Evolutionary conservation across 2,329 filamentous ascomycete species (phyloP), one percentile per base, ranked within the genome.

Genomic region (Chrysoporthe austroafricana): DNA sequence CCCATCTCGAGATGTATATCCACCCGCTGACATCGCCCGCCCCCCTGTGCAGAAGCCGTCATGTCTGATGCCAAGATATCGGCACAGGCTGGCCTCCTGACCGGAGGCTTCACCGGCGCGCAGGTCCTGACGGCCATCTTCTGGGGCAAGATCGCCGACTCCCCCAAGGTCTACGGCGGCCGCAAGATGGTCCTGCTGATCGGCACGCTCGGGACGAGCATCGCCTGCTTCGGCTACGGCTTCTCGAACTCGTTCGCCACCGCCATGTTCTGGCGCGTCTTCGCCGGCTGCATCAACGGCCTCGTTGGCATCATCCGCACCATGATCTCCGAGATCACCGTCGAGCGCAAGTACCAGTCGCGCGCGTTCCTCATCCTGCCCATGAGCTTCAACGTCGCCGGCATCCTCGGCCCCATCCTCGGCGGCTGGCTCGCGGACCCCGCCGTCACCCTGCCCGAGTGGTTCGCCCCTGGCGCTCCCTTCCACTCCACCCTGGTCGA

Each of bases 71-170:
- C 82, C 34, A 77, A 80, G 59, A 90, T 93, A 66, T 87, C 91
- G 0, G 84, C 84, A 5, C 90, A 92, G 74, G 90, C 89, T 0
- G 91, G 91, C 36, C 80, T 93, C 26, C 79, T 93, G 36, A 88
- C 91, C 66, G 91, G 88, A 18, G 87, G 88, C 36, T 94, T 93
- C 74, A 91, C 91, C 0, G 88, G 88, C 5, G 89, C 90, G 0
- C 91, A 94, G 73, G 92, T 93, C 68, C 76, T 90, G 26, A 93
- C 91, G 0, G 90, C 90, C 0, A 87, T 94, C 61, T 81, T 90
- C 69, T 93, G 91, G 91, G 91, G 91, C 0, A 84, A 90, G 42
- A 82, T 90, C 2, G 85, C 87, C 1, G 87, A 90, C 71, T 83
- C 83, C 67, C 82, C 84, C 68, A 69, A 44, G 46, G 65, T 66